phyloP scores from a whole-genome alignment of 495 filamentous ascomycete species.

The Daldinia caldariorum region DNA sequence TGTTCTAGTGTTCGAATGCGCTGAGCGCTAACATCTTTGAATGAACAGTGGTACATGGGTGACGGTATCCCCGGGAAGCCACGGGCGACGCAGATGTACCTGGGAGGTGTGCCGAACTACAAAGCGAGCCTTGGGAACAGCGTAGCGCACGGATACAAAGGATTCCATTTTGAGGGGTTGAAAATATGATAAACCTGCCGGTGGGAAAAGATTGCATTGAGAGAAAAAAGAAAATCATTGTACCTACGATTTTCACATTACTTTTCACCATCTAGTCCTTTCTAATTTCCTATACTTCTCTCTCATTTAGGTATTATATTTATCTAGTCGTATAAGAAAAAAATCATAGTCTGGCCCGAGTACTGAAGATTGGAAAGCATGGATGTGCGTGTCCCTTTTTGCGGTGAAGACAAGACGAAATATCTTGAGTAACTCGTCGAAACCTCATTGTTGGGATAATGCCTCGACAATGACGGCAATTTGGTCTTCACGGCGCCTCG shows the following conservation, averaged over 20 bases:
- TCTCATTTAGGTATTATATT: neutral
- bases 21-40: conserved; percentile 53
- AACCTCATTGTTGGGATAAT: too few relatives aligned
- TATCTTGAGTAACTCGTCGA: conserved; percentile 1
- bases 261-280: neutral
- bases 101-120: conserved; percentile 53
- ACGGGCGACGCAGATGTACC: conserved; percentile 53
- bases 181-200: conserved; percentile 11
- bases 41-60: conserved; percentile 58
- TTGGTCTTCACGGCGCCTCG: too few relatives aligned
- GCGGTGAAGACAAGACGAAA: neutral
- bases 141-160: conserved; percentile 36
- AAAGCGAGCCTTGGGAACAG: conserved; percentile 30
- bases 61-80: conserved; percentile 58
- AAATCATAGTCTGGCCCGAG: neutral
- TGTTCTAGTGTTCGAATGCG: conserved; percentile 22
- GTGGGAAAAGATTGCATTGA: neutral
- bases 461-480: too few relatives aligned
- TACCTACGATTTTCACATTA: neutral
- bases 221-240: neutral
- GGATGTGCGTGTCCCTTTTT: neutral
- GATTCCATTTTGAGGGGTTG: conserved; percentile 33
- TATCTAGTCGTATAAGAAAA: neutral
- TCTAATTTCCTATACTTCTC: neutral
- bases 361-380: neutral